A percentile compares a stretch with the other conserved stretches of the same genome.
Conservation (phyloP, 139 green algal genomes). For the Chlamydomonas schloesseri region DNA sequence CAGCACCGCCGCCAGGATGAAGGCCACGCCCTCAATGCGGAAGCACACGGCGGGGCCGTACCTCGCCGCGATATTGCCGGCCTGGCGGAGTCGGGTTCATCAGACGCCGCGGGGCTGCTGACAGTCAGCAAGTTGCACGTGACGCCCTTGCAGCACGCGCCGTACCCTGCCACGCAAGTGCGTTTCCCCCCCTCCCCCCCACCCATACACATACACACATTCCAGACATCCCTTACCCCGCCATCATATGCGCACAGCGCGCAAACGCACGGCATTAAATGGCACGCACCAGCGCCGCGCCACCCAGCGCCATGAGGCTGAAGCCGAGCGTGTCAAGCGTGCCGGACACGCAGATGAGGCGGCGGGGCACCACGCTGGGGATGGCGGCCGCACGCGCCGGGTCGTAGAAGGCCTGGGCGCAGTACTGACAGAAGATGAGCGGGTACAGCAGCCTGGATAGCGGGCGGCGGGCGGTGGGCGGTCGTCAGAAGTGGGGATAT, state of each 20-base stretch:
- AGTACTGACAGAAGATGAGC: constrained; percentile 33
- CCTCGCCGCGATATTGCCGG: neutral
- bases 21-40: constrained; percentile 2
- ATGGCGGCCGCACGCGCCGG: constrained; percentile 1
- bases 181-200: no score
- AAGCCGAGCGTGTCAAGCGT: constrained; percentile 21
- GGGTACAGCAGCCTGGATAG: constrained; percentile 20
- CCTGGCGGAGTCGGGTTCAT: no score
- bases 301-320: constrained; percentile 14
- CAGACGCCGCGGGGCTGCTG: no score
- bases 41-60: constrained; percentile 30
- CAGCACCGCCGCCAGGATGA: constrained; percentile 15
- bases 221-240: no score
- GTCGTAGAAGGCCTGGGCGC: constrained; percentile 36
- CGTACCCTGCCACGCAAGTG: no score
- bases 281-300: neutral
- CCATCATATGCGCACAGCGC: no score
- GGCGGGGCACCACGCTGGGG: neutral
- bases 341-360: constrained; percentile 5
- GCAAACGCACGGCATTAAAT: no score
- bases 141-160: no score
- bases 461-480: no score
- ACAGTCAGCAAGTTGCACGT: no score
- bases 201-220: no score
- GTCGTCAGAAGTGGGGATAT: no score